phyloP scores from a whole-genome alignment of 257 asterid species.

The Agastache rugosa region DNA sequence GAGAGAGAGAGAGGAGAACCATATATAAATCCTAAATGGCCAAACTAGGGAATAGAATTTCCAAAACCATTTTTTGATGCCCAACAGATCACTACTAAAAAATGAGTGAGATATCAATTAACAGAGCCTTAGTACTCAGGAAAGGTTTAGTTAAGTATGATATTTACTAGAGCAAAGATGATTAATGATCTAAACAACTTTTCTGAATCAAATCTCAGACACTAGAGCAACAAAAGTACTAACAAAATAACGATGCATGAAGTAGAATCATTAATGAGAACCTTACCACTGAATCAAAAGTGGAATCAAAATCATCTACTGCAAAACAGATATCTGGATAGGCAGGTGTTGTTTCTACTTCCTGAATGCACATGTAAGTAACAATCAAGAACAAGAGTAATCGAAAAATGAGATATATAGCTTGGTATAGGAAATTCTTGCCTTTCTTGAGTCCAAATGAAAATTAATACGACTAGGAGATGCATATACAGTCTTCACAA shows the following conservation, averaged over 20 bases:
- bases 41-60: background rate
- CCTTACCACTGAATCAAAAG: constrained; percentile 97
- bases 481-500: constrained; percentile 96
- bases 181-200: constrained; percentile 22
- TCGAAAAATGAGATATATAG: constrained; percentile 27
- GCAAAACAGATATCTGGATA: constrained; percentile 99
- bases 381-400: constrained; percentile 29
- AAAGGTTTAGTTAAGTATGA: no score
- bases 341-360: constrained; percentile 89
- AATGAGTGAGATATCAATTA: background rate
- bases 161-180: background rate
- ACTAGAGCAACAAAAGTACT: constrained; percentile 3
- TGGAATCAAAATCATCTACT: constrained; percentile 97
- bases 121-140: background rate
- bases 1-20: background rate
- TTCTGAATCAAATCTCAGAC: background rate
- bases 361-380: constrained; percentile 58
- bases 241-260: constrained; percentile 17
- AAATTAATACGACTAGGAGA: constrained; percentile 97
- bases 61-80: background rate
- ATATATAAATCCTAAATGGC: no score
- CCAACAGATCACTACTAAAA: background rate
- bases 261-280: constrained; percentile 37
- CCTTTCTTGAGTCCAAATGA: constrained; percentile 98
- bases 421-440: constrained; percentile 44